Evolutionary conservation across 1,284 basidiomycete genomes (phyloP).

Genomic region (Flammula alnicola): DNA sequence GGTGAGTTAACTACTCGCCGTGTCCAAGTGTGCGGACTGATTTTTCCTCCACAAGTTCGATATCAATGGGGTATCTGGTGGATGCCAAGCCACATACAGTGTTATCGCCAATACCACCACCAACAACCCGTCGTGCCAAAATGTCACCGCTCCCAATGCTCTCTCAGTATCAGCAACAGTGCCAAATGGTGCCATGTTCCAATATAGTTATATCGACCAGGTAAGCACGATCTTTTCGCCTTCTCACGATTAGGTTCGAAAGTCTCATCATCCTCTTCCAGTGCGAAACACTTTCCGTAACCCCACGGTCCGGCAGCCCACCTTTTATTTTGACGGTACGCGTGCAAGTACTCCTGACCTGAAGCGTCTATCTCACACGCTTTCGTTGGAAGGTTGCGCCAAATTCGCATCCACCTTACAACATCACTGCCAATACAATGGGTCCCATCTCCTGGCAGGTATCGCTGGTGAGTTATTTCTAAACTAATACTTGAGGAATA

Average conservation of each 20-base stretch:
- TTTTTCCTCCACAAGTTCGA: constrained; percentile 18
- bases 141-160: constrained; percentile 15
- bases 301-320: constrained; percentile 20
- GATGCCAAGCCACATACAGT: constrained; percentile 26
- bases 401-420: constrained; percentile 25
- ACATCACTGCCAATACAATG: constrained; percentile 23
- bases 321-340: constrained; percentile 26
- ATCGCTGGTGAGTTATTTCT: constrained; percentile 18
- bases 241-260: neutral
- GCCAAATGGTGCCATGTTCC: constrained; percentile 21
- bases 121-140: constrained; percentile 19
- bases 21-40: neutral
- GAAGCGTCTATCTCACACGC: neutral
- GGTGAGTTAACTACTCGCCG: constrained; percentile 14
- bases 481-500: neutral
- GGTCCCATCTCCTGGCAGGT: constrained; percentile 23
- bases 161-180: constrained; percentile 21
- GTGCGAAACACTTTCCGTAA: constrained; percentile 25
- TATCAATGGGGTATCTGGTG: constrained; percentile 25
- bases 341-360: neutral
- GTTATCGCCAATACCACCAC: constrained; percentile 23
- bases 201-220: constrained; percentile 26
- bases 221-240: constrained; percentile 6
- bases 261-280: neutral
- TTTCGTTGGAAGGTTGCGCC: constrained; percentile 22